phyloP scores from a whole-genome alignment of 2,329 filamentous ascomycete genomes.

The Pseudogymnoascus sp. region DNA sequence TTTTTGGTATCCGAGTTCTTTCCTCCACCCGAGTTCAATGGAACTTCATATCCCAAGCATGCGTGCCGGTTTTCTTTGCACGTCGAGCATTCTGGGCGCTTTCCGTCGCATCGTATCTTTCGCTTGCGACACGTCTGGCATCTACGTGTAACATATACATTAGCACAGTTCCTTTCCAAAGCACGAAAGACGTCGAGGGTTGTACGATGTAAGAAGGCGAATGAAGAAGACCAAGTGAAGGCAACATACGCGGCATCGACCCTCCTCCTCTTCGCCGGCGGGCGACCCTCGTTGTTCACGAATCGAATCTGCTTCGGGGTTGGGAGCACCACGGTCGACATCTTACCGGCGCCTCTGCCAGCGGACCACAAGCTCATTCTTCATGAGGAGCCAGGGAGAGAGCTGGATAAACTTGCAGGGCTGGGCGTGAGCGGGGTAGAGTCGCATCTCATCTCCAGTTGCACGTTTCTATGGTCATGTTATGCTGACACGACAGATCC shows the following conservation, averaged over 20 bases:
- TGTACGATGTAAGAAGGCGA: conserved; percentile 8
- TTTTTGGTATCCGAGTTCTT: background rate
- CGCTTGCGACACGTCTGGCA: conserved; percentile 68
- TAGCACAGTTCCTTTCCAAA: conserved; percentile 3
- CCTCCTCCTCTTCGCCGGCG: conserved; percentile 68
- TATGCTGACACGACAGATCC: conserved; percentile 5
- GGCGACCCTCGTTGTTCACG: conserved; percentile 74
- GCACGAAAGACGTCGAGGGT: background rate
- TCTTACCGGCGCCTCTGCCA: conserved; percentile 8
- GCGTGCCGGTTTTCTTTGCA: conserved; percentile 64
- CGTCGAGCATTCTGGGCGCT: conserved; percentile 64
- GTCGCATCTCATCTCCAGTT: conserved; percentile 9
- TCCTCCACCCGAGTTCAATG: conserved; percentile 24
- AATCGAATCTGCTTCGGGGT: conserved; percentile 62
- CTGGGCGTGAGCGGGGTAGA: conserved; percentile 3
- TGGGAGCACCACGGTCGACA: conserved; percentile 15
- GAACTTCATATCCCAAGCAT: conserved; percentile 58
- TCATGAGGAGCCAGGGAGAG: conserved; percentile 1
- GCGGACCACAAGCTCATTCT: conserved; percentile 10
- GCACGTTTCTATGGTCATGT: conserved; percentile 1
- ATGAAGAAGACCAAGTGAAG: conserved; percentile 16
- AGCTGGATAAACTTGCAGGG: background rate
- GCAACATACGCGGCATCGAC: conserved; percentile 68
- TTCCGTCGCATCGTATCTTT: conserved; percentile 69
- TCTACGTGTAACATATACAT: conserved; percentile 32